Conservation (phyloP, 345 rosid species). For the Brassica cretica region DNA sequence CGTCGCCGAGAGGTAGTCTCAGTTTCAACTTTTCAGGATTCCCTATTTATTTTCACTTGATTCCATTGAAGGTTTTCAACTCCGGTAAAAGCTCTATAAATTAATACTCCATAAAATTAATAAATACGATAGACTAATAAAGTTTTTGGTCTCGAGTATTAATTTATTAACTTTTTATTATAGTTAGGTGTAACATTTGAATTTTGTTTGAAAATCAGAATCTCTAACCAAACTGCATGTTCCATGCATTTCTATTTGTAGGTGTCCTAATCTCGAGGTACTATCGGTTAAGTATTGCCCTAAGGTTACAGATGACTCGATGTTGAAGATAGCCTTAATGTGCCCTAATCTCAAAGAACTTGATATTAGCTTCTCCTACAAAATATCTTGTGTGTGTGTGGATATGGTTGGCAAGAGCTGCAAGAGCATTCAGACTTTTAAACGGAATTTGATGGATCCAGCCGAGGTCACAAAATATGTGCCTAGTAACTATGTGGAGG, state of each 20-base stretch:
- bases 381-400: constrained; percentile 43
- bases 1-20: constrained; percentile 57
- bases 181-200: background rate
- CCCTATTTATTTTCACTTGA: background rate
- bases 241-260: background rate
- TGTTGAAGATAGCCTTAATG: constrained; percentile 51
- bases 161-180: too few species aligned
- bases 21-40: background rate
- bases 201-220: background rate
- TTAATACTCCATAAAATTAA: too few species aligned
- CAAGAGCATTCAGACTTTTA: constrained; percentile 51
- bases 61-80: background rate
- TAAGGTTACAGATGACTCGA: constrained; percentile 48
- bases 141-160: background rate
- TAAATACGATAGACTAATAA: too few species aligned
- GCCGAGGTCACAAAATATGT: constrained; percentile 11
- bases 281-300: constrained; percentile 63
- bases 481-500: constrained; percentile 41
- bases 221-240: background rate
- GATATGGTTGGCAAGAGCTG: constrained; percentile 52
- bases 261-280: constrained; percentile 61
- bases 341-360: constrained; percentile 40
- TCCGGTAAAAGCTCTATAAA: too few species aligned
- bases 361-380: constrained; percentile 66
- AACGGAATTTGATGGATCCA: constrained; percentile 56